phyloP scores from a whole-genome alignment of 2,329 filamentous ascomycete genomes.

The Diaporthe citri region DNA sequence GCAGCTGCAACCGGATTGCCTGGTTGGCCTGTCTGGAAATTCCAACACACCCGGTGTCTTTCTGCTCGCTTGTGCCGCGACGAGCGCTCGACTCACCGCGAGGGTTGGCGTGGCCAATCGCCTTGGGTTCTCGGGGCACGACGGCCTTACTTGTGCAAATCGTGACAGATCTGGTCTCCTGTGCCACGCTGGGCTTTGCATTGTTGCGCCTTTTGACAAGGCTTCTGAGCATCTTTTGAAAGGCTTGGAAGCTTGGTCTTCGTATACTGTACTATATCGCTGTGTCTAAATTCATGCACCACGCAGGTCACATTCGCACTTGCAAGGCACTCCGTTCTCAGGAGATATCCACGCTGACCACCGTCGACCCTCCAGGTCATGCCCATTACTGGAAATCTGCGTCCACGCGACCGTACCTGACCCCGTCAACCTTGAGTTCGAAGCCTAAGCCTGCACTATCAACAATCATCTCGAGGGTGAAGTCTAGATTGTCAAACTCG shows the following conservation, averaged over 20 bases:
- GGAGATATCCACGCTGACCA: not conserved
- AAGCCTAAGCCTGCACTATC: constrained; percentile 82
- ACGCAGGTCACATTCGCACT: not conserved
- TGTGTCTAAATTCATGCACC: not conserved
- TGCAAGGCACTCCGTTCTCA: not conserved
- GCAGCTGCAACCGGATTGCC: not conserved
- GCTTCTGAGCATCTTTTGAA: not conserved
- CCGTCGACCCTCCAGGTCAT: not conserved
- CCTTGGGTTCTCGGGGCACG: not conserved
- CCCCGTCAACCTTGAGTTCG: constrained; percentile 83
- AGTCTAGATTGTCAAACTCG: constrained; percentile 86
- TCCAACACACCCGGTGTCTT: not conserved
- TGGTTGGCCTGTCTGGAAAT: not conserved
- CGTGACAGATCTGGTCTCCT: not conserved
- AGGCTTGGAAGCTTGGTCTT: not conserved
- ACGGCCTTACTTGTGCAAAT: constrained; percentile 14
- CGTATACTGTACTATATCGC: constrained; percentile 2
- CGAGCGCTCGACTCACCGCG: not conserved
- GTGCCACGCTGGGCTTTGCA: constrained; percentile 9
- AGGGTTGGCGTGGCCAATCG: constrained; percentile 17
- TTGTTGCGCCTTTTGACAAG: not conserved
- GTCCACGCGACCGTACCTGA: constrained; percentile 81
- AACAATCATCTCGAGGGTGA: constrained; percentile 86
- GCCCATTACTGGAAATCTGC: constrained; percentile 77
- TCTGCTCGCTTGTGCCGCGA: not conserved